phyloP scores from a whole-genome alignment of 208 protist genomes.

The Leishmania guyanensis region DNA sequence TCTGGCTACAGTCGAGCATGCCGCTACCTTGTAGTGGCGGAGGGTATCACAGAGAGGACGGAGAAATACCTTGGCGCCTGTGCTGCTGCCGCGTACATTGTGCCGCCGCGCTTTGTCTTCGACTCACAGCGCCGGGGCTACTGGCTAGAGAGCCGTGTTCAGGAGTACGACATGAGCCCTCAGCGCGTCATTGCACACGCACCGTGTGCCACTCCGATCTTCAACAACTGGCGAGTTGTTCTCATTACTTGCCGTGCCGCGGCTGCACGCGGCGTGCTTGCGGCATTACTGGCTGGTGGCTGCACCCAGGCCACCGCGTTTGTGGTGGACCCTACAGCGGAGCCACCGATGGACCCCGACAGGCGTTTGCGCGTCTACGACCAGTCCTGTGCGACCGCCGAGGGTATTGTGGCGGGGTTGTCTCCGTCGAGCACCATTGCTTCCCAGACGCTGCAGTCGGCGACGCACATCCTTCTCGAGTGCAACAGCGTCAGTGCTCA shows the following conservation, averaged over 20 bases:
- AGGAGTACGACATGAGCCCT: constrained; percentile 69
- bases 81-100: constrained; percentile 59
- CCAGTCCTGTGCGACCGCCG: constrained; percentile 15
- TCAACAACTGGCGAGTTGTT: constrained; percentile 66
- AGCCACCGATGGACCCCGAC: neutral
- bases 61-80: constrained; percentile 80
- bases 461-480: constrained; percentile 73
- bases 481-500: constrained; percentile 42
- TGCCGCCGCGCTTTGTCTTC: constrained; percentile 70
- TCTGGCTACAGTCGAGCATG: constrained; percentile 41
- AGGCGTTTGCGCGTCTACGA: constrained; percentile 2
- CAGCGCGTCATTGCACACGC: constrained; percentile 26
- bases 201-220: constrained; percentile 14
- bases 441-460: constrained; percentile 1
- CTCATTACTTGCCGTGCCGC: constrained; percentile 43
- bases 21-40: constrained; percentile 62
- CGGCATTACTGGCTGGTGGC: constrained; percentile 60
- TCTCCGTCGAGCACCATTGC: constrained; percentile 24
- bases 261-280: constrained; percentile 47
- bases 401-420: constrained; percentile 29
- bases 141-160: constrained; percentile 53
- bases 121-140: constrained; percentile 56
- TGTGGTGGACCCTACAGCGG: constrained; percentile 28
- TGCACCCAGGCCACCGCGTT: constrained; percentile 42
- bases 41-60: constrained; percentile 74